Evolutionary conservation across 371 early-diverging fungal genomes (phyloP).

Genomic region (Rhizopus stolonifer): DNA sequence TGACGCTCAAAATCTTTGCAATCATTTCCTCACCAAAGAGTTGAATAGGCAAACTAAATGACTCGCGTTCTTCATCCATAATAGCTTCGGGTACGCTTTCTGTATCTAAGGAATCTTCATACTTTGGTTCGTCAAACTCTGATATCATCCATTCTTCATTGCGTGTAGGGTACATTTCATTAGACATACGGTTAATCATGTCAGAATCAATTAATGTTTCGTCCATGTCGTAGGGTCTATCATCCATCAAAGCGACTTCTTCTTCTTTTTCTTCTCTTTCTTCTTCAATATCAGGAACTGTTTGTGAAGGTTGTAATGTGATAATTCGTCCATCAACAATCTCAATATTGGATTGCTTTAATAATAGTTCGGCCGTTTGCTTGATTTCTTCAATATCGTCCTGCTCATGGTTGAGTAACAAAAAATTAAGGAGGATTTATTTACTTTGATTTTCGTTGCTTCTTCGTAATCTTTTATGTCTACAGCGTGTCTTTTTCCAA

Average conservation of each 20-base stretch:
- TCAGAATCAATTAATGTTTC: background rate
- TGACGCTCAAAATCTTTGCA: slow-evolving; percentile 51
- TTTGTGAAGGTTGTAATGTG: slow-evolving; percentile 1
- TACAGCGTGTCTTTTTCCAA: slow-evolving; percentile 62
- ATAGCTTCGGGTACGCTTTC: slow-evolving; percentile 50
- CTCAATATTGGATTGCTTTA: slow-evolving; percentile 20
- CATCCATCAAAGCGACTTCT: background rate
- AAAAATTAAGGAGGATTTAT: background rate
- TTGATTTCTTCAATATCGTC: slow-evolving; percentile 31
- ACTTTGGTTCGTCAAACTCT: background rate
- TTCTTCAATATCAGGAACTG: slow-evolving; percentile 3
- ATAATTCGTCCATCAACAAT: slow-evolving; percentile 26
- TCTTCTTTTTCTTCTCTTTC: slow-evolving; percentile 8
- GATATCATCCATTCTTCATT: slow-evolving; percentile 1
- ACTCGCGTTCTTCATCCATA: slow-evolving; percentile 50
- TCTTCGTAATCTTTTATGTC: slow-evolving; percentile 73
- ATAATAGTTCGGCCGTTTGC: slow-evolving; percentile 20
- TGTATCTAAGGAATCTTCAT: slow-evolving; percentile 17
- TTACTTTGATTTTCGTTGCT: slow-evolving; percentile 72
- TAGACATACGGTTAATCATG: background rate
- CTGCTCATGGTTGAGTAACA: background rate
- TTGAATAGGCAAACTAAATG: slow-evolving; percentile 49
- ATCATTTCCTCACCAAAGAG: slow-evolving; percentile 52
- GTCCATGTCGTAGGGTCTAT: background rate
- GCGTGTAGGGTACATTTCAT: background rate